Percentiles rank a stretch among this genome's conserved stretches.
Conservation (phyloP, 2,329 filamentous ascomycete genomes). For the Aureobasidium sp. region DNA sequence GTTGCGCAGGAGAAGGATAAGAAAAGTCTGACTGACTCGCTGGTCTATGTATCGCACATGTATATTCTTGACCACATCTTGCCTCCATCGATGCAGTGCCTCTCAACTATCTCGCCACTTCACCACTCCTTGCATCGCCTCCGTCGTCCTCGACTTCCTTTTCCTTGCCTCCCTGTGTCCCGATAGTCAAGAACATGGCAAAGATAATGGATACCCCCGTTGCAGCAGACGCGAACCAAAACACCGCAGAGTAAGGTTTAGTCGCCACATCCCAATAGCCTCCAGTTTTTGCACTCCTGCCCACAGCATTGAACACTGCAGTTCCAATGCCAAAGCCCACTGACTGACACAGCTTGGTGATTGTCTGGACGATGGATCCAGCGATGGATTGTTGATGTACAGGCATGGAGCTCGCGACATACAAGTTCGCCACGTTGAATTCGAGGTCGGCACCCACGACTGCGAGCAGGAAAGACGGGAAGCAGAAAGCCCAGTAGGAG, state of each 20-base stretch:
- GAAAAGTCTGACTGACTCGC: too few species aligned
- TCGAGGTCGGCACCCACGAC: slow-evolving; percentile 63
- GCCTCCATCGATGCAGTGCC: too few species aligned
- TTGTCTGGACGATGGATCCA: slow-evolving; percentile 62
- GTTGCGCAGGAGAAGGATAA: too few species aligned
- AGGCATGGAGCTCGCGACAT: slow-evolving; percentile 60
- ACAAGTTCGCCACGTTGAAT: slow-evolving; percentile 68
- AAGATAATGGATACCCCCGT: slow-evolving; percentile 40
- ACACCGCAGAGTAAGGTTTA: slow-evolving; percentile 46
- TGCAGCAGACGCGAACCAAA: slow-evolving; percentile 44
- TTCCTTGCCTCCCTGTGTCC: slow-evolving; percentile 43
- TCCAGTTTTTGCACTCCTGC: slow-evolving; percentile 26
- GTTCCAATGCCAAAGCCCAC: slow-evolving; percentile 57
- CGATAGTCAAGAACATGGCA: slow-evolving; percentile 47
- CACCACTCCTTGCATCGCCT: not conserved
- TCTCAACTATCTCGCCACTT: not conserved
- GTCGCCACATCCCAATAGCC: slow-evolving; percentile 39
- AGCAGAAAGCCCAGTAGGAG: slow-evolving; percentile 60
- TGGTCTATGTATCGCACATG: too few species aligned
- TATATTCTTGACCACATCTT: too few species aligned
- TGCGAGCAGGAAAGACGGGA: slow-evolving; percentile 53
- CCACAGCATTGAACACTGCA: slow-evolving; percentile 48
- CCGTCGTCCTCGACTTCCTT: slow-evolving; percentile 12
- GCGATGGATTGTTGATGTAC: slow-evolving; percentile 58
- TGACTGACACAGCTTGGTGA: slow-evolving; percentile 54